Base-by-base conservation (phyloP, 2,329 filamentous ascomycete species). In the Didymella exigua region DNA sequence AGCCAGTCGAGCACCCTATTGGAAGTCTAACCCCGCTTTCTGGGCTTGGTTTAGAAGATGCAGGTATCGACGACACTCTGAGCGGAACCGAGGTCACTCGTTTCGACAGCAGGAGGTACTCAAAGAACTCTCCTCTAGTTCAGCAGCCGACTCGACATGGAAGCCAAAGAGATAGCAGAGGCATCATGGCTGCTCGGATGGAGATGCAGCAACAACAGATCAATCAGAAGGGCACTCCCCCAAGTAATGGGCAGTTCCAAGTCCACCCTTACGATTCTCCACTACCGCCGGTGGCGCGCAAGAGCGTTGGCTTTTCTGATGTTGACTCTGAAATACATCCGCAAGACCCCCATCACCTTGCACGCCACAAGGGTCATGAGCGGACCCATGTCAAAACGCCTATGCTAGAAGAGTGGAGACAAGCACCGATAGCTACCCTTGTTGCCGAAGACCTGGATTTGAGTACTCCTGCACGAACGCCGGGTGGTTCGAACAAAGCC, bases 391-490 rank as follows among this genome's bases (percentile, higher is more conserved):
- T 84, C 26, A 78, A 83, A 4, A 81, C 85, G 0, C 75, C 78
- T 49, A 86, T 85, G 67, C 77, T 93, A 7, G 84, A 90, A 29
- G 79, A 82, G 46, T 81, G 79, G 79, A 77, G 70, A 54, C 65
- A 66, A 37, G 79, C 75, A 3, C 70, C 71, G 13, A 62, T 72
- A 16, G 78, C 74, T 14, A 68, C 68, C 16, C 70, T 82, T 13
- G 65, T 66, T 5, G 67, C 70, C 0, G 74, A 77, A 9, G 80
- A 82, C 61, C 68, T 81, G 16, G 74, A 77, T 40, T 54, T 79
- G 16, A 77, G 77, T 38, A 62, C 64, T 26, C 67, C 72, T 16
- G 60, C 63, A 42, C 69, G 54, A 41, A 60, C 69, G 13, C 65
- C 61, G 27, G 69, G 58, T 45, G 52, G 65, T 18, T 5, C 51